A percentile compares a stretch with the other conserved stretches of the same genome.
These are phyloP conservation scores for Capsella bursapastoris DNA, from an alignment of 345 rosid species.

Conservation along the genomic window DNA sequence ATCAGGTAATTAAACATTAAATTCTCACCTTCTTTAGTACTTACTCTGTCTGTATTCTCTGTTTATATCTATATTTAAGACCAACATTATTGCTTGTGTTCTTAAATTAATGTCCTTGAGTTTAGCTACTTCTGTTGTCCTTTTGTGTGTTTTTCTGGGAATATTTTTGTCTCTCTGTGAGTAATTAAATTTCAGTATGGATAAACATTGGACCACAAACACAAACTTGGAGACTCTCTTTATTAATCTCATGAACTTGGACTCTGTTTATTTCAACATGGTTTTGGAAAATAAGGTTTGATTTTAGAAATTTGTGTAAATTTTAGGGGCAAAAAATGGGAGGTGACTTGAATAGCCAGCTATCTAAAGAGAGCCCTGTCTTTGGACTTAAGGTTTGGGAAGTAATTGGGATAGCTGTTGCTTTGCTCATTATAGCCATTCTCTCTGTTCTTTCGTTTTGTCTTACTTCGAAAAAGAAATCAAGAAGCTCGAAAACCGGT, in stretches of 20 bases:
- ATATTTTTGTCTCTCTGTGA: conserved; percentile 18
- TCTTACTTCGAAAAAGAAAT: conserved; percentile 71
- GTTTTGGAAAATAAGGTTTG: not conserved
- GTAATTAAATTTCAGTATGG: conserved; percentile 14
- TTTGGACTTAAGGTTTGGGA: conserved; percentile 89
- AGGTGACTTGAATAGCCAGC: conserved; percentile 60
- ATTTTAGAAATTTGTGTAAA: not conserved
- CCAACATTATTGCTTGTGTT: conserved; percentile 31
- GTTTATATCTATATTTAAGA: conserved; percentile 3
- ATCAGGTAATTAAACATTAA: conserved; percentile 43
- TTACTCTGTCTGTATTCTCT: conserved; percentile 27
- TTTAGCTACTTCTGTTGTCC: conserved; percentile 33
- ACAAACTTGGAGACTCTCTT: not conserved
- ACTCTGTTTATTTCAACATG: not conserved
- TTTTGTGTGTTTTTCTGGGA: conserved; percentile 23
- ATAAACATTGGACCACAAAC: conserved; percentile 38
- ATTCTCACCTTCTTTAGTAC: conserved; percentile 24
- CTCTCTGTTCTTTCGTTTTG: conserved; percentile 75
- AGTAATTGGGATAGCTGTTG: conserved; percentile 76
- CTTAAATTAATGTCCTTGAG: conserved; percentile 28
- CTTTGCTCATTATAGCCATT: conserved; percentile 68
- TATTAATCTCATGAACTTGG: not conserved
- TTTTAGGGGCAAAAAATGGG: conserved; percentile 54
- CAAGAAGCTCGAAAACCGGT: conserved; percentile 58
- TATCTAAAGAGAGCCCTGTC: conserved; percentile 70